These are phyloP conservation scores for Rusavskia elegans DNA, from an alignment of 495 filamentous ascomycete genomes.

Conservation along the genomic window DNA sequence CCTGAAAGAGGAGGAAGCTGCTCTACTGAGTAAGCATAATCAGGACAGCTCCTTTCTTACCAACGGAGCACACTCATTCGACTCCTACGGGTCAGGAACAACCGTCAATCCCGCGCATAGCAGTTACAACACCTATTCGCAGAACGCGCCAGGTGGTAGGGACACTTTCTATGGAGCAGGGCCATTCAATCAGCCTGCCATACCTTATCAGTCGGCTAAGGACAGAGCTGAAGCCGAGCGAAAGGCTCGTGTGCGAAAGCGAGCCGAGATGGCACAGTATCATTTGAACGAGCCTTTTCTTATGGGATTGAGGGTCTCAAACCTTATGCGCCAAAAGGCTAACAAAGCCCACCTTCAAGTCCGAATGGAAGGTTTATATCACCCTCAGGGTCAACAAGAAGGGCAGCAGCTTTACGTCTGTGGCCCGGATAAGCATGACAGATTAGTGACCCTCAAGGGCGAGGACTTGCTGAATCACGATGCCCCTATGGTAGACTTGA, in stretches of 20 bases:
- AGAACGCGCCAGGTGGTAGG: constrained; percentile 29
- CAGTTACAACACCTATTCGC: constrained; percentile 31
- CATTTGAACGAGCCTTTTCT: constrained; percentile 47
- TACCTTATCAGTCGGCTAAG: constrained; percentile 26
- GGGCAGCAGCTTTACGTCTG: constrained; percentile 2
- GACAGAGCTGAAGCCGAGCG: constrained; percentile 34
- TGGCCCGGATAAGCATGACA: constrained; percentile 23
- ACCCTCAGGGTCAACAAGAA: constrained; percentile 28
- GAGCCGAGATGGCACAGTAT: constrained; percentile 34
- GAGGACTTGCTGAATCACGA: constrained; percentile 47
- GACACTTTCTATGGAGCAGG: constrained; percentile 43
- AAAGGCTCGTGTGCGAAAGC: constrained; percentile 25
- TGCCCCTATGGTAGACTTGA: constrained; percentile 51
- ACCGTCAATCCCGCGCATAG: constrained; percentile 16
- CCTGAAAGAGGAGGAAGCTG: constrained; percentile 66
- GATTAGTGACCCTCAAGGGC: constrained; percentile 40
- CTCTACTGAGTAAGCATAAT: constrained; percentile 41
- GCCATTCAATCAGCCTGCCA: constrained; percentile 32
- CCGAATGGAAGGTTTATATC: constrained; percentile 38
- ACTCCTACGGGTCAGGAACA: constrained; percentile 28
- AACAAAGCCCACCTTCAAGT: constrained; percentile 32
- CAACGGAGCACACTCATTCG: constrained; percentile 17
- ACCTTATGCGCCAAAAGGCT: constrained; percentile 32
- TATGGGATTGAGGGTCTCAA: constrained; percentile 29
- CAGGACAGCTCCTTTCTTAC: constrained; percentile 15